Evolutionary conservation across 2,329 filamentous ascomycete species (phyloP).

Genomic region (Talaromyces pinophilus): DNA sequence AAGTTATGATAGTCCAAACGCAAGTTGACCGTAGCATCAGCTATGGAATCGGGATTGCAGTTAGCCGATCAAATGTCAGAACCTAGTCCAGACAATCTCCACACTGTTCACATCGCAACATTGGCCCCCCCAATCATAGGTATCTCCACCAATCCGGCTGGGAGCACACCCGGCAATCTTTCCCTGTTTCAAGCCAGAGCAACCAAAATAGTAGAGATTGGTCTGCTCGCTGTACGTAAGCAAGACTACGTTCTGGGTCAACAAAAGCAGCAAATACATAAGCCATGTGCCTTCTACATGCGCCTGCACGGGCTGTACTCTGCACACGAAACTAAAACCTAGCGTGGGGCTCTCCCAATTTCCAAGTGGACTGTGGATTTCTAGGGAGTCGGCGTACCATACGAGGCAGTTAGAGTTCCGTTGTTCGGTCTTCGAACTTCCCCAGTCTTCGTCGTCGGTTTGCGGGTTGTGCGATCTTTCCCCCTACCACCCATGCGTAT

Average conservation of each 20-base stretch:
- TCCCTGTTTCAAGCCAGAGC: not conserved
- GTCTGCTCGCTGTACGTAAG: not conserved
- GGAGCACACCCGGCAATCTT: not conserved
- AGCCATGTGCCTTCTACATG: not conserved
- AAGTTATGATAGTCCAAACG: not conserved
- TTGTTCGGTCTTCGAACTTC: not conserved
- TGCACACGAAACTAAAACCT: not conserved
- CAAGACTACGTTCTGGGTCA: not conserved
- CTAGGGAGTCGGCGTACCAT: not conserved
- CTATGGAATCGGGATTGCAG: not conserved
- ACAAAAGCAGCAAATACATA: not conserved
- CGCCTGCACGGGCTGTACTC: not conserved
- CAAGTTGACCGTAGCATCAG: not conserved
- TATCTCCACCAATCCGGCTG: conserved; percentile 4
- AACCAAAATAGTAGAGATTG: not conserved
- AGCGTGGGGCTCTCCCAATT: not conserved
- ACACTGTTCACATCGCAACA: not conserved
- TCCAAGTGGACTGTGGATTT: not conserved
- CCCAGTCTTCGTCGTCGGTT: not conserved
- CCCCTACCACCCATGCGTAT: not conserved
- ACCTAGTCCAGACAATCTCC: not conserved
- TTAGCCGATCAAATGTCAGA: not conserved
- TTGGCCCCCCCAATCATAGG: not conserved
- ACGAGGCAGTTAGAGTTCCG: not conserved
- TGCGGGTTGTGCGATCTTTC: not conserved